A percentile compares a stretch with the other conserved stretches of the same genome.
Conservation (phyloP, 768 basidiomycete species). For the Russula foetens region DNA sequence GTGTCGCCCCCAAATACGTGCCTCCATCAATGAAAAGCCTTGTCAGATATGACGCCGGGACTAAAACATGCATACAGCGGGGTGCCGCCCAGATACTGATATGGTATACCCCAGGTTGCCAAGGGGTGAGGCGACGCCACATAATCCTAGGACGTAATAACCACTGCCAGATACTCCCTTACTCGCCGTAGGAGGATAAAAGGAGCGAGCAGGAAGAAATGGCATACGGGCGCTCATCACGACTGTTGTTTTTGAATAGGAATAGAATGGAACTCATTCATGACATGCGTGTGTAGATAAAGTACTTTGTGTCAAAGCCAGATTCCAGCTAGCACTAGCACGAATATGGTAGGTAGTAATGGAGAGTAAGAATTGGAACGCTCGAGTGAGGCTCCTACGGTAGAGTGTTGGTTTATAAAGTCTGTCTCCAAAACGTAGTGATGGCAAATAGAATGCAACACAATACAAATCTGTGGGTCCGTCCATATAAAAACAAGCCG, state of each 20-base stretch:
- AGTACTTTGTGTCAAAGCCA: neutral
- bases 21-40: no score
- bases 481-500: neutral
- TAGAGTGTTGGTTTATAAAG: no score
- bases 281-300: neutral
- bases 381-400: neutral
- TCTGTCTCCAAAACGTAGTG: neutral
- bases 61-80: no score
- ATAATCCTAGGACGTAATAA: no score
- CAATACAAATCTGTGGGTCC: neutral
- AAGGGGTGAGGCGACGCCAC: no score
- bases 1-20: no score
- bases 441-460: neutral
- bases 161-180: no score
- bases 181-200: neutral
- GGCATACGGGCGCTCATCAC: neutral
- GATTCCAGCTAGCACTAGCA: neutral
- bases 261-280: neutral
- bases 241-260: neutral
- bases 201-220: neutral
- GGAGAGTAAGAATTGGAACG: neutral
- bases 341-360: conserved; percentile 4
- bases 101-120: no score
- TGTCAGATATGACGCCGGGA: no score
- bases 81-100: no score